Evolutionary conservation across 2,329 filamentous ascomycete species (phyloP).

Genomic region (Raffaelea arxii): DNA sequence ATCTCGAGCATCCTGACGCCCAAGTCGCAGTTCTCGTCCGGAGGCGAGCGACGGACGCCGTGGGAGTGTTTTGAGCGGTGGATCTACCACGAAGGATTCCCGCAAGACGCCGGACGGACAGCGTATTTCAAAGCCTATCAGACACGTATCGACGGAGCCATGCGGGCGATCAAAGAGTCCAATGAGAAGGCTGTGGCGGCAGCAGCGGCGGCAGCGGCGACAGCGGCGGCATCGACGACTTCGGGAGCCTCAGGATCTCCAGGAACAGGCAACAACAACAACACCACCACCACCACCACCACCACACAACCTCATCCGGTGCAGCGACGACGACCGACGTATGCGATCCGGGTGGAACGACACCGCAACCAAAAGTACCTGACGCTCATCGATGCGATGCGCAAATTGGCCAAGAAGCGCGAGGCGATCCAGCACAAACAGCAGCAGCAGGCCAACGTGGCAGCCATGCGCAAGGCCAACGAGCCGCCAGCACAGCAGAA

Average conservation of each 20-base stretch:
- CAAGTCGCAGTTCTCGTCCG: slow-evolving; percentile 70
- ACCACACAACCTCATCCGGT: no score
- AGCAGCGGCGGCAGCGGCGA: slow-evolving; percentile 20
- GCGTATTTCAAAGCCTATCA: slow-evolving; percentile 80
- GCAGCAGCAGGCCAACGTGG: slow-evolving; percentile 66
- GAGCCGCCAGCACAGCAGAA: slow-evolving; percentile 41
- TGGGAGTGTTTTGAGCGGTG: slow-evolving; percentile 99
- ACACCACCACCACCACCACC: slow-evolving; percentile 27
- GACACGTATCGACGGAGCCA: slow-evolving; percentile 48
- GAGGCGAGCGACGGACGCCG: slow-evolving; percentile 79
- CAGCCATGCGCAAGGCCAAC: slow-evolving; percentile 72
- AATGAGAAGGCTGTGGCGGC: slow-evolving; percentile 34
- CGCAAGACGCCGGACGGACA: slow-evolving; percentile 88
- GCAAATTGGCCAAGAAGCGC: slow-evolving; percentile 88
- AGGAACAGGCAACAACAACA: background rate
- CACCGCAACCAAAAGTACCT: slow-evolving; percentile 79
- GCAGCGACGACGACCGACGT: slow-evolving; percentile 59
- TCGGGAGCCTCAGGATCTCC: background rate
- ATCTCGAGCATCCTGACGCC: slow-evolving; percentile 73
- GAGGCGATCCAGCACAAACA: slow-evolving; percentile 81
- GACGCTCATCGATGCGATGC: slow-evolving; percentile 85
- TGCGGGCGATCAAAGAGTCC: slow-evolving; percentile 42
- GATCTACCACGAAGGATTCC: slow-evolving; percentile 84
- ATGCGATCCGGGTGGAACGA: slow-evolving; percentile 76
- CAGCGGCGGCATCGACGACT: slow-evolving; percentile 23